phyloP scores from a whole-genome alignment of 2,329 filamentous ascomycete genomes.

The Pseudomassariella vexata region DNA sequence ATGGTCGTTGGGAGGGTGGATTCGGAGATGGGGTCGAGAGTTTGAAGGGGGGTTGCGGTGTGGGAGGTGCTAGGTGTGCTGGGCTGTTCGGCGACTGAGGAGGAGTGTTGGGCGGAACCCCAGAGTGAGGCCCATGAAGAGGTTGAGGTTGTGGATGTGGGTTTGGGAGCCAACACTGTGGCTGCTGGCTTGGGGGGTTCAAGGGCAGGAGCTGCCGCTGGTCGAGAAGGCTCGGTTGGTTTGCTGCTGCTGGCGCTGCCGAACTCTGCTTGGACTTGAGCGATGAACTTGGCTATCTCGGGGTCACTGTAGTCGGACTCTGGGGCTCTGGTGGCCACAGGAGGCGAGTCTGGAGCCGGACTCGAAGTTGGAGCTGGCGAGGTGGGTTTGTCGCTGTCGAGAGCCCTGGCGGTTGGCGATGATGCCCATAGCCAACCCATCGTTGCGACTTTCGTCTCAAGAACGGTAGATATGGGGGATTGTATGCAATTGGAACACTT shows the following conservation, averaged over 20 bases:
- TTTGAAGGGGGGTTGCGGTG: constrained; percentile 19
- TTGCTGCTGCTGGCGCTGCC: constrained; percentile 14
- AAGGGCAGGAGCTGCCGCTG: constrained; percentile 6
- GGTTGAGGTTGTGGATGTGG: not conserved
- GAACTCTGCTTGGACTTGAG: constrained; percentile 25
- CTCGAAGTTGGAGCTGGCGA: constrained; percentile 3
- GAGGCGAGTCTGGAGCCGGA: too few species aligned
- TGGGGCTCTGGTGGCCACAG: constrained; percentile 8
- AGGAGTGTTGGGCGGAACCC: constrained; percentile 16
- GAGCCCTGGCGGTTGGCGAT: not conserved
- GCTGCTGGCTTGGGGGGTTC: constrained; percentile 10
- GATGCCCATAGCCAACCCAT: constrained; percentile 61
- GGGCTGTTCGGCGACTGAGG: too few species aligned
- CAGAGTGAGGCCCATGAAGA: constrained; percentile 21
- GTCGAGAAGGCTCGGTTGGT: constrained; percentile 8
- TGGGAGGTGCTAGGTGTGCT: constrained; percentile 9
- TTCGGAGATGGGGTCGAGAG: constrained; percentile 49
- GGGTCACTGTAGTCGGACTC: constrained; percentile 31
- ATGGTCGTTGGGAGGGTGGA: constrained; percentile 73
- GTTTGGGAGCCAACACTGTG: not conserved
- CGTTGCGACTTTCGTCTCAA: too few species aligned
- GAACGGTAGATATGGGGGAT: not conserved
- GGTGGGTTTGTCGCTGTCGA: constrained; percentile 10
- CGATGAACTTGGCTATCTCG: constrained; percentile 50
- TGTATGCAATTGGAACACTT: constrained; percentile 1